phyloP scores from a whole-genome alignment of 192 early-diverging fungal genomes.

The Umbelopsis sp. region DNA sequence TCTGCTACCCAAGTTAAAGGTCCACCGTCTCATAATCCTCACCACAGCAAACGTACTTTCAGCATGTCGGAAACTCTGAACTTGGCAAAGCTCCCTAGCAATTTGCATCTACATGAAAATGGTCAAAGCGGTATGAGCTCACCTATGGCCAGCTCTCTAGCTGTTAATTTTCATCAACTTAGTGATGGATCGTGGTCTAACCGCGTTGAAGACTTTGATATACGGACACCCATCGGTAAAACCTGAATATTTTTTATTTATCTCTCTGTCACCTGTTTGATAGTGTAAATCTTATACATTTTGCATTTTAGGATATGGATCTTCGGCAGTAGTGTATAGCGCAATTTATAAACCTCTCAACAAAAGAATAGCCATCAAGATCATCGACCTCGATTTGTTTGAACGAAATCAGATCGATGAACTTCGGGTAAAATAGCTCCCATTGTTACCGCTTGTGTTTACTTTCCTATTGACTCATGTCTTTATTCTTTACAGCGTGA shows the following conservation, averaged over 20 bases:
- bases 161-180: constrained; percentile 1
- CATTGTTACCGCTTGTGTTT: not conserved
- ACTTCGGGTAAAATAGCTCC: constrained; percentile 58
- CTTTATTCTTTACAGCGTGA: constrained; percentile 55
- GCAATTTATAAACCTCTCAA: constrained; percentile 73
- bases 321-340: constrained; percentile 81
- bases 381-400: constrained; percentile 89
- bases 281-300: not conserved
- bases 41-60: constrained; percentile 15
- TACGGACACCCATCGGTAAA: constrained; percentile 33
- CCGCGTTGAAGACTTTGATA: constrained; percentile 35
- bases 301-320: constrained; percentile 69
- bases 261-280: not conserved
- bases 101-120: constrained; percentile 6
- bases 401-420: constrained; percentile 92
- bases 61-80: constrained; percentile 9
- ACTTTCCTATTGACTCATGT: not conserved
- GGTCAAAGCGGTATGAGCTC: constrained; percentile 5
- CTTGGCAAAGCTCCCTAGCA: constrained; percentile 1
- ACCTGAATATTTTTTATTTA: not conserved
- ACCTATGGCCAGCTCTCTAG: not conserved
- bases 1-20: constrained; percentile 4
- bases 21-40: not conserved
- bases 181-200: constrained; percentile 7
- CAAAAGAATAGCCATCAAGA: constrained; percentile 78